These are phyloP conservation scores for Coemansia sp. DNA, from an alignment of 192 early-diverging fungal species.

Conservation along the genomic window DNA sequence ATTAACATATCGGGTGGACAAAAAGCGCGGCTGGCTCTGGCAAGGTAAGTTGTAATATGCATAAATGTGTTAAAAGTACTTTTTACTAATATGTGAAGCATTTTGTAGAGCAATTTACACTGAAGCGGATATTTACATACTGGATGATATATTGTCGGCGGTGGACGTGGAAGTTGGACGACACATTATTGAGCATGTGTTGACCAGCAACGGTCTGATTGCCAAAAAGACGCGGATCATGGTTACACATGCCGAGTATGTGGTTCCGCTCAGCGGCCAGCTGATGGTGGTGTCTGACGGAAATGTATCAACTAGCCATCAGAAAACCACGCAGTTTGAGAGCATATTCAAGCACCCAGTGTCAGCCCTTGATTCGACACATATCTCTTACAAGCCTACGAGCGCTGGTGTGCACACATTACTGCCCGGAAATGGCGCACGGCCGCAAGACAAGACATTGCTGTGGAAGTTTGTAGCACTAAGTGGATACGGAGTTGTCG, in stretches of 20 bases:
- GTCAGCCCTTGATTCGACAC: neutral
- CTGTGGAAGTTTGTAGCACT: slow-evolving; percentile 12
- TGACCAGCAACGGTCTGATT: slow-evolving; percentile 24
- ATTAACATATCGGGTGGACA: slow-evolving; percentile 64
- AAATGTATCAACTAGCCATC: neutral
- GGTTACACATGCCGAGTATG: slow-evolving; percentile 43
- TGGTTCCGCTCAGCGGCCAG: slow-evolving; percentile 33
- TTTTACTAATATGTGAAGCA: neutral
- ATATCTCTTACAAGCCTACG: no score
- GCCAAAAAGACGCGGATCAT: slow-evolving; percentile 29
- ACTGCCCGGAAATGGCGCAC: slow-evolving; percentile 10
- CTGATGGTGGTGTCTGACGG: slow-evolving; percentile 19
- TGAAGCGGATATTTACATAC: slow-evolving; percentile 55
- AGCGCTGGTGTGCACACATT: slow-evolving; percentile 6
- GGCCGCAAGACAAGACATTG: neutral
- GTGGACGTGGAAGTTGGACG: slow-evolving; percentile 34
- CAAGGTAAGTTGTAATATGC: slow-evolving; percentile 35
- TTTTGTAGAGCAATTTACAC: slow-evolving; percentile 60
- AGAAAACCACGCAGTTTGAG: neutral
- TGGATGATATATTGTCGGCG: slow-evolving; percentile 36
- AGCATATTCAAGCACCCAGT: neutral
- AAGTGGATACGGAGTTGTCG: slow-evolving; percentile 10
- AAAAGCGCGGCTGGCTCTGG: slow-evolving; percentile 63
- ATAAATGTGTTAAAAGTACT: neutral
- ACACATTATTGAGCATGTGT: slow-evolving; percentile 30